phyloP scores from a whole-genome alignment of 2,329 filamentous ascomycete species.

The Apiospora koreana region DNA sequence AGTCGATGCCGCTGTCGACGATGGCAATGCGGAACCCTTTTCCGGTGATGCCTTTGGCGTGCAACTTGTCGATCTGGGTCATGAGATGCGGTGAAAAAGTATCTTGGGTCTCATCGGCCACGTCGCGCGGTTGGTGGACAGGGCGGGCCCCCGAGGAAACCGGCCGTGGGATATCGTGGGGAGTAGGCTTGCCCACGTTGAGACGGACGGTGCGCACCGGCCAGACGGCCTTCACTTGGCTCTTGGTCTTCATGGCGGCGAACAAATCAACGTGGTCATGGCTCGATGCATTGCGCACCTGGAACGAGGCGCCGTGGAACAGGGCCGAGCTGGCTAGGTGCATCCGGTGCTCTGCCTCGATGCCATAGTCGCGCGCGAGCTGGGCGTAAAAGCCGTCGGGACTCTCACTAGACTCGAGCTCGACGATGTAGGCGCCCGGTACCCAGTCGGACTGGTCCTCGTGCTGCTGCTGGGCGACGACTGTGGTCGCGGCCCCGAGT shows the following conservation, averaged over 20 bases:
- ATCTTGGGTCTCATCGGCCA: neutral
- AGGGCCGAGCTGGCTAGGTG: conserved; percentile 4
- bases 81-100: conserved; percentile 14
- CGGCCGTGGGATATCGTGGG: neutral
- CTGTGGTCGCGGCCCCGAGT: neutral
- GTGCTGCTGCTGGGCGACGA: neutral
- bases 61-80: conserved; percentile 17
- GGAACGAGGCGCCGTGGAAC: conserved; percentile 15
- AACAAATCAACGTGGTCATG: neutral
- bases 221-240: conserved; percentile 5
- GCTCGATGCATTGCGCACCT: neutral
- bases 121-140: neutral
- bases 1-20: conserved; percentile 13
- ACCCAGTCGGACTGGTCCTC: neutral
- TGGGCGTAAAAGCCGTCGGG: conserved; percentile 9
- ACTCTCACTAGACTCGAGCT: conserved; percentile 7
- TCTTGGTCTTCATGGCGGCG: neutral
- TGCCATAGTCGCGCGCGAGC: conserved; percentile 12
- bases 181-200: neutral
- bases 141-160: neutral
- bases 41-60: conserved; percentile 13
- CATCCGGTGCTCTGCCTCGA: conserved; percentile 14
- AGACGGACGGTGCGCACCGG: conserved; percentile 11
- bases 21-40: conserved; percentile 14
- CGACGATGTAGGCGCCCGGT: conserved; percentile 13